phyloP scores from a whole-genome alignment of 331 rosid species.

The Prunus yedoensis region DNA sequence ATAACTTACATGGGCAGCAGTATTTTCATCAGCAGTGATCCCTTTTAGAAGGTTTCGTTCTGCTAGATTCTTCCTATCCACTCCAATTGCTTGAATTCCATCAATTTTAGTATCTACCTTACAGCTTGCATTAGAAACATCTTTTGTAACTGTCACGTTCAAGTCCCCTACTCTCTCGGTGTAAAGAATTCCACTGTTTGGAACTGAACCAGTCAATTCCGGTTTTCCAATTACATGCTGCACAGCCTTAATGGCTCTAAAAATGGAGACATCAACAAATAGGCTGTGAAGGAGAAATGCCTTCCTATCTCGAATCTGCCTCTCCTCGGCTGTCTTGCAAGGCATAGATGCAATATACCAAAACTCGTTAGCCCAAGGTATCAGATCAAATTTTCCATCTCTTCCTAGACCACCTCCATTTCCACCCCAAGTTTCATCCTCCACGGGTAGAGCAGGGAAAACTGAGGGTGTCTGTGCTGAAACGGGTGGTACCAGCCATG shows the following conservation, averaged over 20 bases:
- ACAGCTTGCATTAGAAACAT: slow-evolving; percentile 72
- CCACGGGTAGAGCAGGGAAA: slow-evolving; percentile 81
- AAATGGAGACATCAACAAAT: slow-evolving; percentile 88
- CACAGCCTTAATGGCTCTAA: slow-evolving; percentile 72
- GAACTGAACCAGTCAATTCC: slow-evolving; percentile 33
- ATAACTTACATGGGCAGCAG: slow-evolving; percentile 90
- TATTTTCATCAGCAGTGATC: slow-evolving; percentile 97
- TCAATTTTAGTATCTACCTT: slow-evolving; percentile 93
- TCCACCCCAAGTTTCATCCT: slow-evolving; percentile 95
- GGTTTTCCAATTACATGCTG: slow-evolving; percentile 54
- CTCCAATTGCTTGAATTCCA: slow-evolving; percentile 74
- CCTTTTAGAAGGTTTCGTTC: slow-evolving; percentile 89
- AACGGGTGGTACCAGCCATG: slow-evolving; percentile 95
- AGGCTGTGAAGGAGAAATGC: slow-evolving; percentile 95
- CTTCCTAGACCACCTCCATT: slow-evolving; percentile 95
- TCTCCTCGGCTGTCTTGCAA: slow-evolving; percentile 92
- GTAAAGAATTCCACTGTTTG: slow-evolving; percentile 43
- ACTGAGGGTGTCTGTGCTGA: slow-evolving; percentile 60
- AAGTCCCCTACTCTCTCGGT: slow-evolving; percentile 70
- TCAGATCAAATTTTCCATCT: slow-evolving; percentile 70
- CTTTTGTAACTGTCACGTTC: slow-evolving; percentile 68
- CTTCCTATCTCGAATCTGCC: slow-evolving; percentile 92
- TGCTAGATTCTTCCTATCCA: slow-evolving; percentile 52
- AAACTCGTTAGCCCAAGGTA: slow-evolving; percentile 91
- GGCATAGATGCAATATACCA: slow-evolving; percentile 81